Evolutionary conservation across 257 asterid species (phyloP).

Genomic region (Jasminum sambac): DNA sequence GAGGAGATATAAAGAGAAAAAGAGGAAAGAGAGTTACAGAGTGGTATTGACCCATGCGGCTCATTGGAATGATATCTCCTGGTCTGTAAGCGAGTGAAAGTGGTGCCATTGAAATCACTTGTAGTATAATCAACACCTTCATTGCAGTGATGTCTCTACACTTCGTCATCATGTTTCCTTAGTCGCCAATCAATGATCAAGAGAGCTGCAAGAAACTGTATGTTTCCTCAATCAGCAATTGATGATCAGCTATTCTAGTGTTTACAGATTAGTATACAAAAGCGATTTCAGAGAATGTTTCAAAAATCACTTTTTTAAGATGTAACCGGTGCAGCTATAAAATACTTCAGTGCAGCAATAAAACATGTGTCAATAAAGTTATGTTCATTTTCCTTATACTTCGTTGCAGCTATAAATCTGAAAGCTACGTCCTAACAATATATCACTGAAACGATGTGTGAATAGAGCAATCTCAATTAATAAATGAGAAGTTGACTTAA

Average conservation of each 20-base stretch:
- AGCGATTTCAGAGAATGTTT: no score
- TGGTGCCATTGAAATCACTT: conserved; percentile 41
- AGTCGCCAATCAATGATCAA: conserved; percentile 19
- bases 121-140: conserved; percentile 34
- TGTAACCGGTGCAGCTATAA: no score
- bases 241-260: neutral
- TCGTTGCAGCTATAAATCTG: no score
- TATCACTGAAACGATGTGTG: neutral
- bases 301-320: no score
- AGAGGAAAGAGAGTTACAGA: conserved; percentile 41
- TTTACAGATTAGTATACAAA: neutral
- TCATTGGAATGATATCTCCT: conserved; percentile 88
- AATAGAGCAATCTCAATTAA: neutral
- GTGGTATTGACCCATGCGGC: conserved; percentile 94
- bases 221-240: neutral
- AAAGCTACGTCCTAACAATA: neutral
- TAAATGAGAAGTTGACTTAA: neutral
- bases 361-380: no score
- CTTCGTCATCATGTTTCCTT: conserved; percentile 40
- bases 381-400: no score
- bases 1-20: conserved; percentile 4
- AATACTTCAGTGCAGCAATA: no score
- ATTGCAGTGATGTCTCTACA: conserved; percentile 29
- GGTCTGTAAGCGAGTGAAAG: conserved; percentile 70
- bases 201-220: conserved; percentile 7